Evolutionary conservation across 495 filamentous ascomycete genomes (phyloP).

Genomic region (Pseudomonodictys pantanalensis): DNA sequence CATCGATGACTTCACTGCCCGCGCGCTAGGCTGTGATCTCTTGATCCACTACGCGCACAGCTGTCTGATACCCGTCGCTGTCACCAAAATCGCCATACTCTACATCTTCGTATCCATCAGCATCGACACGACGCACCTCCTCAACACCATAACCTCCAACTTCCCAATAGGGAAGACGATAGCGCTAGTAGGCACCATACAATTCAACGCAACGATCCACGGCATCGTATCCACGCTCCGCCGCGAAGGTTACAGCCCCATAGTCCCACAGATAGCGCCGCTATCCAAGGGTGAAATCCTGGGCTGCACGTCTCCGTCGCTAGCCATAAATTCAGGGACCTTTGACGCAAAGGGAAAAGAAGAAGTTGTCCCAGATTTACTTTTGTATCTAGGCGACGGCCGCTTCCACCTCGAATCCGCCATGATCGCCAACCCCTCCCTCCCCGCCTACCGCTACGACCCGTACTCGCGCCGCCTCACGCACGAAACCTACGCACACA

Average conservation of each 20-base stretch:
- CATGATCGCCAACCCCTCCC: constrained; percentile 93
- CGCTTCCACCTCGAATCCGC: constrained; percentile 96
- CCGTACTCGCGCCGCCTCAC: constrained; percentile 92
- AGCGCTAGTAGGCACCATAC: constrained; percentile 93
- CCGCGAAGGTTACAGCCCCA: constrained; percentile 71
- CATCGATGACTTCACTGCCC: constrained; percentile 96
- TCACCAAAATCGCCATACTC: constrained; percentile 90
- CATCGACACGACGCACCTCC: constrained; percentile 83
- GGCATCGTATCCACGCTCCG: constrained; percentile 71
- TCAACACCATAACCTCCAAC: constrained; percentile 84
- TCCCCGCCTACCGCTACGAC: constrained; percentile 94
- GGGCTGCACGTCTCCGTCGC: constrained; percentile 85
- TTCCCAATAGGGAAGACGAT: constrained; percentile 80
- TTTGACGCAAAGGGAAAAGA: constrained; percentile 33
- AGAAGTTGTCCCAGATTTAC: constrained; percentile 61
- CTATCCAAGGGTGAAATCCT: constrained; percentile 92
- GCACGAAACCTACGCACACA: constrained; percentile 82
- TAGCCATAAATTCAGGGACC: constrained; percentile 43
- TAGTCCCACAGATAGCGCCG: constrained; percentile 91
- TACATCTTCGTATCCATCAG: constrained; percentile 98
- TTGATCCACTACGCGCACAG: constrained; percentile 97
- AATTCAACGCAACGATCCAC: constrained; percentile 97
- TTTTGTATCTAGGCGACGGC: constrained; percentile 93
- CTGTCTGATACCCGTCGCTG: constrained; percentile 92
- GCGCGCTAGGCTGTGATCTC: constrained; percentile 90